phyloP scores from a whole-genome alignment of 805 yeast species.

The Saccharomyces jurei region DNA sequence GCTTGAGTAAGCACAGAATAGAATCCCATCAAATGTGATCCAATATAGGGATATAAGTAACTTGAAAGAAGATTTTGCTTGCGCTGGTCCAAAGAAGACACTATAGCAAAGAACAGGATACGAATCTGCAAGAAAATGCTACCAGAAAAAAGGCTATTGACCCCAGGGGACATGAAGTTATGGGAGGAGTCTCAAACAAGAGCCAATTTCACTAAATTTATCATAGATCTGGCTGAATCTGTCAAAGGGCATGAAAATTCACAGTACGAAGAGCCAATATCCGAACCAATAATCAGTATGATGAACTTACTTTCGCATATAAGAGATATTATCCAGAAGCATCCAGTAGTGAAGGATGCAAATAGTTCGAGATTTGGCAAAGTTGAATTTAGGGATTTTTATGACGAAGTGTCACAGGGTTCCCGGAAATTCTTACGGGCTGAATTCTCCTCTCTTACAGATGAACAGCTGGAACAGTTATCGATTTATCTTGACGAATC shows the following conservation, averaged over 20 bases:
- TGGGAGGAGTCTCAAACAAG: slow-evolving; percentile 52
- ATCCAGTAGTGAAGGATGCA: slow-evolving; percentile 64
- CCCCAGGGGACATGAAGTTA: slow-evolving; percentile 49
- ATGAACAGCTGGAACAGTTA: slow-evolving; percentile 36
- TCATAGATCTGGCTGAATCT: slow-evolving; percentile 49
- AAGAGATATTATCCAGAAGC: slow-evolving; percentile 35
- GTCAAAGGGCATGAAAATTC: slow-evolving; percentile 56
- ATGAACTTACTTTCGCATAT: slow-evolving; percentile 41
- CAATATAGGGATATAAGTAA: neutral
- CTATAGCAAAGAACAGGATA: neutral
- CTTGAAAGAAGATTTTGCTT: neutral
- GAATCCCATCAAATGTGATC: neutral
- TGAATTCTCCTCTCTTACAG: slow-evolving; percentile 9
- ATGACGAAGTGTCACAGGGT: slow-evolving; percentile 46
- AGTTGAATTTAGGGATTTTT: slow-evolving; percentile 76
- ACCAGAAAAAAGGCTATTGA: slow-evolving; percentile 43
- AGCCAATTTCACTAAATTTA: slow-evolving; percentile 43
- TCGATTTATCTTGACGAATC: slow-evolving; percentile 55
- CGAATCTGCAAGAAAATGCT: slow-evolving; percentile 1
- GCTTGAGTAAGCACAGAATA: neutral
- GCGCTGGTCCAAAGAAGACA: neutral
- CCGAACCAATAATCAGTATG: slow-evolving; percentile 31
- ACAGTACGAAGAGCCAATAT: slow-evolving; percentile 34
- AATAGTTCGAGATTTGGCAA: slow-evolving; percentile 80
- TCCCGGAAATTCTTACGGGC: slow-evolving; percentile 22